A percentile compares a stretch with the other conserved stretches of the same genome.
These are phyloP conservation scores for Neonectria sp. DNA, from an alignment of 2,329 filamentous ascomycete species.

Conservation along the genomic window DNA sequence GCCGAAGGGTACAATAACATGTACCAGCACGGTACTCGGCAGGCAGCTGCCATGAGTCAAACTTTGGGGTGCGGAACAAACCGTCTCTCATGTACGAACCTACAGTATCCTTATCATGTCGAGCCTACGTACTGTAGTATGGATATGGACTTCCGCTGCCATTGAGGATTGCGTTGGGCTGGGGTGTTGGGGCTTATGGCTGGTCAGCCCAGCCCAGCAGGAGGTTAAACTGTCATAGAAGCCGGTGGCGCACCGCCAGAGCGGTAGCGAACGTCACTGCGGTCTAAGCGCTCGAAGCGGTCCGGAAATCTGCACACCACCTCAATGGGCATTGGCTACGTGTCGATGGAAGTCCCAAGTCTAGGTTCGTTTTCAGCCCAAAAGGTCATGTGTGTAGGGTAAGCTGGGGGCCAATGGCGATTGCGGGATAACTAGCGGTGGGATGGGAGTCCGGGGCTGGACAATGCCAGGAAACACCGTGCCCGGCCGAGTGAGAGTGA, in stretches of 20 bases:
- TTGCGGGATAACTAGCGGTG: slow-evolving; percentile 10
- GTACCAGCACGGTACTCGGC: background rate
- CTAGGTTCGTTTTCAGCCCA: background rate
- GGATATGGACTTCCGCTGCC: background rate
- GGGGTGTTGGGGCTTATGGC: background rate
- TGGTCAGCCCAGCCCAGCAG: no score
- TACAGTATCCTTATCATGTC: no score
- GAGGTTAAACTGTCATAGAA: background rate
- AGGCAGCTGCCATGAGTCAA: background rate
- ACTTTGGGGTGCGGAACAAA: background rate
- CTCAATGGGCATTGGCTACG: background rate
- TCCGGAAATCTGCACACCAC: background rate
- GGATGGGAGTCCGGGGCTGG: slow-evolving; percentile 1
- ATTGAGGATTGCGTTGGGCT: background rate
- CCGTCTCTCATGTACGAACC: background rate
- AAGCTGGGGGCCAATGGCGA: background rate
- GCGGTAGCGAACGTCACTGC: background rate
- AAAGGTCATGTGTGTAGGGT: slow-evolving; percentile 7
- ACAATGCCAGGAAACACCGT: background rate
- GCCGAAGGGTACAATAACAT: background rate
- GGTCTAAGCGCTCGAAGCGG: background rate
- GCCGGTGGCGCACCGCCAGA: slow-evolving; percentile 17
- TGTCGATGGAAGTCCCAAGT: background rate
- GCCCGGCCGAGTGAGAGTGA: background rate
- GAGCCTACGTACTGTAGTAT: no score